Conservation (phyloP, 2,329 filamentous ascomycete species). For the Fusarium sterilihyphosum region DNA sequence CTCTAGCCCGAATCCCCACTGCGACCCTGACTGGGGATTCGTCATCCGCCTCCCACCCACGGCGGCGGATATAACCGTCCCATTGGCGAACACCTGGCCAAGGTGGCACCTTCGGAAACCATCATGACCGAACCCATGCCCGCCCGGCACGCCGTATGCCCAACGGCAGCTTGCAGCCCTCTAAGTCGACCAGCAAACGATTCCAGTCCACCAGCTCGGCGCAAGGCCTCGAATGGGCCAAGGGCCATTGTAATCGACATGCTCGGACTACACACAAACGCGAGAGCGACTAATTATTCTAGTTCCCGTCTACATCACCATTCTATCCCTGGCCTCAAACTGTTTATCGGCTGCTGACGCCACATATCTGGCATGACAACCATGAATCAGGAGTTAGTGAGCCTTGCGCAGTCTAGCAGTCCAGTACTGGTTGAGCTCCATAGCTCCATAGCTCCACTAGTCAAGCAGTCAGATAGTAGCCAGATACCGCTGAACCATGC, state of each 20-base stretch:
- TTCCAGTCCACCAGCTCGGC: slow-evolving; percentile 41
- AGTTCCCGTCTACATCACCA: slow-evolving; percentile 31
- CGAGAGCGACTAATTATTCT: slow-evolving; percentile 16
- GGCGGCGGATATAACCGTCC: slow-evolving; percentile 47
- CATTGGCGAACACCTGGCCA: slow-evolving; percentile 48
- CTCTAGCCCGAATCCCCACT: slow-evolving; percentile 51
- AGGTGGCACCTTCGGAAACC: slow-evolving; percentile 42
- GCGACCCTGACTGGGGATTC: slow-evolving; percentile 47
- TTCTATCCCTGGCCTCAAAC: slow-evolving; percentile 31
- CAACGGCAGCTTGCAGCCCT: slow-evolving; percentile 44
- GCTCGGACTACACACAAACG: slow-evolving; percentile 21
- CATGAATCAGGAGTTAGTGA: slow-evolving; percentile 38
- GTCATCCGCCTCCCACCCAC: slow-evolving; percentile 46
- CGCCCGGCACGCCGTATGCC: slow-evolving; percentile 37
- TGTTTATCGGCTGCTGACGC: slow-evolving; percentile 41
- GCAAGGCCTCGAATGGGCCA: slow-evolving; percentile 45
- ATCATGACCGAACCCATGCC: slow-evolving; percentile 38
- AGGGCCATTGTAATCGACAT: slow-evolving; percentile 37
- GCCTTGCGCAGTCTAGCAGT: slow-evolving; percentile 21
- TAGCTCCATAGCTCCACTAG: slow-evolving; percentile 42
- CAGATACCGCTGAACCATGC: slow-evolving; percentile 30
- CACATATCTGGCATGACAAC: slow-evolving; percentile 44
- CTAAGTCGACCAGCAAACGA: slow-evolving; percentile 33
- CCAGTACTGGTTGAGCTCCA: slow-evolving; percentile 35
- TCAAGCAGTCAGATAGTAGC: slow-evolving; percentile 38